Evolutionary conservation across 1,139 yeast species (phyloP).

Genomic region (Yamadazyma sp.): DNA sequence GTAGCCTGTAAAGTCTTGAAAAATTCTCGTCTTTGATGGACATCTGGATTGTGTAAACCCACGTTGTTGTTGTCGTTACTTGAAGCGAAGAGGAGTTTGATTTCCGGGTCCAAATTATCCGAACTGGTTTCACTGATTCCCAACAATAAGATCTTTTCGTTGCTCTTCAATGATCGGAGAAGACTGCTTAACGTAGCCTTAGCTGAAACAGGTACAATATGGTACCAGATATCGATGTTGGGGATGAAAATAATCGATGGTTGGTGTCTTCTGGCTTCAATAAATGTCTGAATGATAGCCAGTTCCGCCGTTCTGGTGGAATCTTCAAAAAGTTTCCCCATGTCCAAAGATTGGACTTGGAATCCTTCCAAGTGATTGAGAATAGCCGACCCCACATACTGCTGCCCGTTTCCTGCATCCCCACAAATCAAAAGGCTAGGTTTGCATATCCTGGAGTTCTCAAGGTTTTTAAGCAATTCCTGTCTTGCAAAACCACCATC

Average conservation of each 20-base stretch:
- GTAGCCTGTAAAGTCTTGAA: conserved; percentile 59
- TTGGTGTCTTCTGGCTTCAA: conserved; percentile 87
- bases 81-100: conserved; percentile 54
- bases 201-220: conserved; percentile 66
- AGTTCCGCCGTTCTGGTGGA: conserved; percentile 83
- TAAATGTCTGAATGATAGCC: conserved; percentile 76
- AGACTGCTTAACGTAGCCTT: conserved; percentile 71
- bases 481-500: conserved; percentile 74
- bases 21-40: conserved; percentile 44
- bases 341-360: conserved; percentile 82
- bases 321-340: conserved; percentile 77
- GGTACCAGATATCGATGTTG: conserved; percentile 75
- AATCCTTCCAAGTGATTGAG: conserved; percentile 85
- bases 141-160: conserved; percentile 73
- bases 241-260: conserved; percentile 89
- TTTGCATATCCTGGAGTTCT: conserved; percentile 70
- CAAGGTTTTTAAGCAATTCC: conserved; percentile 57
- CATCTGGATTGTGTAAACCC: conserved; percentile 42
- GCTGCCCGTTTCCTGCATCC: conserved; percentile 82
- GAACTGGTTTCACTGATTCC: conserved; percentile 64
- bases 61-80: conserved; percentile 46
- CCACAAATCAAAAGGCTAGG: conserved; percentile 83
- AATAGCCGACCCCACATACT: conserved; percentile 80
- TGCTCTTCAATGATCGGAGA: conserved; percentile 65
- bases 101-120: conserved; percentile 34